Evolutionary conservation across 2,329 filamentous ascomycete genomes (phyloP).

Genomic region (Fusarium palustre): DNA sequence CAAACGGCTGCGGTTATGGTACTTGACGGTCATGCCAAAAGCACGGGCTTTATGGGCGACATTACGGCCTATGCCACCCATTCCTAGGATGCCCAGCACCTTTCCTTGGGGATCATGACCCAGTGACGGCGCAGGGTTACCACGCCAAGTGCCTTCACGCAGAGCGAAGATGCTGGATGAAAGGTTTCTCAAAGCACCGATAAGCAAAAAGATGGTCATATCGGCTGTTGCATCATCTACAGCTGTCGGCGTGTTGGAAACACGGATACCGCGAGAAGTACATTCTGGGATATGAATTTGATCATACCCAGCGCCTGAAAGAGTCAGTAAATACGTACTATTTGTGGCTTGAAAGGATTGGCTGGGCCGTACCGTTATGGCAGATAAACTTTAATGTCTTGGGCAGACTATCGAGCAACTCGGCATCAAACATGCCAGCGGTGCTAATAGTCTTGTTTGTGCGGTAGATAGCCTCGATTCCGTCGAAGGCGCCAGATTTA

Average conservation of each 20-base stretch:
- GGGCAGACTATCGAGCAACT: slow-evolving; percentile 71
- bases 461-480: slow-evolving; percentile 73
- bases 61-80: slow-evolving; percentile 87
- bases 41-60: slow-evolving; percentile 78
- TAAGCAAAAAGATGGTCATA: slow-evolving; percentile 80
- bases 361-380: slow-evolving; percentile 65
- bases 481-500: slow-evolving; percentile 72
- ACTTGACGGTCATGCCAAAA: slow-evolving; percentile 81
- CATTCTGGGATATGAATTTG: slow-evolving; percentile 81
- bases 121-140: slow-evolving; percentile 64
- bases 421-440: slow-evolving; percentile 77
- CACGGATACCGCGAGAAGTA: slow-evolving; percentile 71
- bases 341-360: background rate
- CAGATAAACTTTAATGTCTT: slow-evolving; percentile 67
- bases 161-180: slow-evolving; percentile 73
- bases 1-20: slow-evolving; percentile 77
- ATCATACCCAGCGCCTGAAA: slow-evolving; percentile 84
- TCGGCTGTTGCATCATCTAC: slow-evolving; percentile 89
- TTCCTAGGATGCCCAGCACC: slow-evolving; percentile 82
- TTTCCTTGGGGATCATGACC: slow-evolving; percentile 86
- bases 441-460: slow-evolving; percentile 73
- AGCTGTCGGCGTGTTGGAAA: slow-evolving; percentile 85
- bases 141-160: slow-evolving; percentile 76
- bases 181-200: slow-evolving; percentile 82
- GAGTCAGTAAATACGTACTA: background rate